Evolutionary conservation across 345 rosid genomes (phyloP).

Genomic region (Bruguiera parviflora): DNA sequence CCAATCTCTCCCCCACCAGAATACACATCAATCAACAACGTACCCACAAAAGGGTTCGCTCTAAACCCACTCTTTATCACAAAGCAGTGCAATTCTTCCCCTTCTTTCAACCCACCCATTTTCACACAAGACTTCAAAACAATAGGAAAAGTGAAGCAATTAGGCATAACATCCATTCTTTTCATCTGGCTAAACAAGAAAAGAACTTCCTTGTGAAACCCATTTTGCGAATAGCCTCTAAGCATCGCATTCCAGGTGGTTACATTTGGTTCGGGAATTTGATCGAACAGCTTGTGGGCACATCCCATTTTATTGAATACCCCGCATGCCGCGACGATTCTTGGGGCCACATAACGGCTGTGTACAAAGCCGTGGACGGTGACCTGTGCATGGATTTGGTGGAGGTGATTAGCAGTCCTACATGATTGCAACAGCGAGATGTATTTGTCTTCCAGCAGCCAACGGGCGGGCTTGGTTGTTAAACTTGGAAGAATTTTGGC

Average conservation of each 20-base stretch:
- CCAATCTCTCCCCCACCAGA: constrained; percentile 37
- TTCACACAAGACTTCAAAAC: constrained; percentile 59
- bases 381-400: constrained; percentile 54
- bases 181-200: constrained; percentile 47
- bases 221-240: constrained; percentile 45
- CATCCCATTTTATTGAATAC: constrained; percentile 25
- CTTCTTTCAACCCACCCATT: constrained; percentile 48
- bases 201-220: constrained; percentile 37
- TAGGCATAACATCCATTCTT: constrained; percentile 45
- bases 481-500: constrained; percentile 28
- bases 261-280: constrained; percentile 44
- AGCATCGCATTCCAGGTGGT: constrained; percentile 64
- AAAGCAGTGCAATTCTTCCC: constrained; percentile 56
- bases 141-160: constrained; percentile 66
- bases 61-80: constrained; percentile 60
- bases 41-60: constrained; percentile 49
- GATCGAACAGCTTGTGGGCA: constrained; percentile 71
- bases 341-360: constrained; percentile 45
- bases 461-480: constrained; percentile 27
- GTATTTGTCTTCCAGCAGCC: constrained; percentile 53
- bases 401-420: constrained; percentile 51
- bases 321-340: constrained; percentile 29
- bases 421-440: constrained; percentile 57
- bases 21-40: constrained; percentile 70
- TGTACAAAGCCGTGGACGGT: constrained; percentile 34